These are phyloP conservation scores for Globisporangium iwayamae DNA, from an alignment of 352 stramenopile genomes.

Conservation along the genomic window DNA sequence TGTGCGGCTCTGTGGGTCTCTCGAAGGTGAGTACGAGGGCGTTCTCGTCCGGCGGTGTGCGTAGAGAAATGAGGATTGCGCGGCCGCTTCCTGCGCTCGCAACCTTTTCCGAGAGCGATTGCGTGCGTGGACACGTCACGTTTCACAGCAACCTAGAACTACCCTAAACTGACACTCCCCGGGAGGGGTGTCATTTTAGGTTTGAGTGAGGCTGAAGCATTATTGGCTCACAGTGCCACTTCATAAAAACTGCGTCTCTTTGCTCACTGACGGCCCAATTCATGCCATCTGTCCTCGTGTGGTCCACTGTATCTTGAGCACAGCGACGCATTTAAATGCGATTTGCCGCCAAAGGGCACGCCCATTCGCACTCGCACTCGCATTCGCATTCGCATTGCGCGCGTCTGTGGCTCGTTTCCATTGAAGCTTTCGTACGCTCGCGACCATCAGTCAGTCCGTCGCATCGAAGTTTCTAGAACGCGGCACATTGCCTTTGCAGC, in stretches of 20 bases:
- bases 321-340: neutral
- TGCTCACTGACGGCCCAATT: neutral
- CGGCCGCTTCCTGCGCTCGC: neutral
- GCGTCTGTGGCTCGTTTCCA: too few species aligned
- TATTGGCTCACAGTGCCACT: too few species aligned
- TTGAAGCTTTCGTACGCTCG: too few species aligned
- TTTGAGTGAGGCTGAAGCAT: neutral
- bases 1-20: neutral
- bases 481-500: neutral
- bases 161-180: too few species aligned
- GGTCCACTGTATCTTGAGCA: neutral
- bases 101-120: neutral
- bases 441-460: neutral
- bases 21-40: neutral
- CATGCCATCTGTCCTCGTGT: neutral
- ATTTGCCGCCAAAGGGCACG: neutral
- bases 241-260: constrained; percentile 4
- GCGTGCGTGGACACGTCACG: constrained; percentile 5
- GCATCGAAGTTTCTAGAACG: neutral
- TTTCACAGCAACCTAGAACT: neutral
- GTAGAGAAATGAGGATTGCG: constrained; percentile 10
- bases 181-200: constrained; percentile 7
- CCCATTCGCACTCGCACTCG: too few species aligned
- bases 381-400: neutral
- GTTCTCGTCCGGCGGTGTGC: neutral